phyloP scores from a whole-genome alignment of 2,329 filamentous ascomycete genomes.

The Sporothrix luriei region DNA sequence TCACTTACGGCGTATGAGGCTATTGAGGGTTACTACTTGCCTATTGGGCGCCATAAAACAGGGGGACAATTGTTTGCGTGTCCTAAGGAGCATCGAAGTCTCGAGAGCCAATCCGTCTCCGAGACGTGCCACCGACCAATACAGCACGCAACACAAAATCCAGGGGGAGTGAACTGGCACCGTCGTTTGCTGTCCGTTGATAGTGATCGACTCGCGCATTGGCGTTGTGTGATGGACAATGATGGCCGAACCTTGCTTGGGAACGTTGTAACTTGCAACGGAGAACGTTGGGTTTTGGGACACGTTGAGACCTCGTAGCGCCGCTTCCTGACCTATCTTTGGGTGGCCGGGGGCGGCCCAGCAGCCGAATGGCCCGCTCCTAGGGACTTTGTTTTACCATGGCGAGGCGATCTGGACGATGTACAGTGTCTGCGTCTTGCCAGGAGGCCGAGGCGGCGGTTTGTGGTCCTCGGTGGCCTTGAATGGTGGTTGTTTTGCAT shows the following conservation, averaged over 20 bases:
- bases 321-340: background rate
- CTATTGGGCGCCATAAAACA: background rate
- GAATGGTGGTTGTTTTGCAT: background rate
- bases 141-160: background rate
- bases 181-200: background rate
- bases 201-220: constrained; percentile 22
- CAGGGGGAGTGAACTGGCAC: constrained; percentile 1
- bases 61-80: background rate
- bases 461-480: background rate
- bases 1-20: background rate
- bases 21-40: no score
- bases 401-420: background rate
- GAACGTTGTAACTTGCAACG: background rate
- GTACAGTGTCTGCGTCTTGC: background rate
- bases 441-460: background rate
- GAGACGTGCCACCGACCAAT: constrained; percentile 4
- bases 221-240: background rate
- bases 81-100: no score
- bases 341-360: constrained; percentile 7
- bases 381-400: background rate
- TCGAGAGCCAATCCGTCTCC: constrained; percentile 2
- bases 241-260: background rate
- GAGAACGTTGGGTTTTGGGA: background rate
- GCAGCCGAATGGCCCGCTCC: background rate
- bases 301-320: background rate